Evolutionary conservation across 306 rosid species (phyloP).

Genomic region (Astragalus membranaceus): DNA sequence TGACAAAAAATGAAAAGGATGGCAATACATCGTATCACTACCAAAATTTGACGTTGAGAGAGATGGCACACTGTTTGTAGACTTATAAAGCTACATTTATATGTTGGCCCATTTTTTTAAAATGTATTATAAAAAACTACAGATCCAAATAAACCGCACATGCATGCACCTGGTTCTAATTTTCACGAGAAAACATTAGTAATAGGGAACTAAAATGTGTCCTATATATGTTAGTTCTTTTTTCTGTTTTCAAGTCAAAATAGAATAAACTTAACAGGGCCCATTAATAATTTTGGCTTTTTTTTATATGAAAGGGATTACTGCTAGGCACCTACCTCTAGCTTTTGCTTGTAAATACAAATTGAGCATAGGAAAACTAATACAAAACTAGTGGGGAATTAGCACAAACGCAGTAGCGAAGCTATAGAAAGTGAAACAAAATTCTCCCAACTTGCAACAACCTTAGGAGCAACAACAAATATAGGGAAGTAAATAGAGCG

Average conservation of each 20-base stretch:
- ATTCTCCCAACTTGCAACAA: too few species aligned
- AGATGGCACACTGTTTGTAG: neutral
- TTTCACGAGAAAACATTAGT: neutral
- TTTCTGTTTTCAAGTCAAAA: neutral
- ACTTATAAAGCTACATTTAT: neutral
- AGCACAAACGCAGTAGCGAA: too few species aligned
- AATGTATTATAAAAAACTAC: neutral
- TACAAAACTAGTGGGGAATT: too few species aligned
- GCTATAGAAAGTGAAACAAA: too few species aligned
- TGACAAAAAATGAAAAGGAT: neutral
- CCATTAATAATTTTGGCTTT: constrained; percentile 2
- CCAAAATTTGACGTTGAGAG: neutral
- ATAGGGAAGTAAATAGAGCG: too few species aligned
- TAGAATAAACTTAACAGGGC: neutral
- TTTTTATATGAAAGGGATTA: neutral
- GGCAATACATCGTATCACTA: neutral
- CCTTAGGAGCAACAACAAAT: too few species aligned
- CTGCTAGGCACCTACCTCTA: too few species aligned
- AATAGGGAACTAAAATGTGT: neutral
- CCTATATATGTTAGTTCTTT: neutral
- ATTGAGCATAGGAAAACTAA: too few species aligned
- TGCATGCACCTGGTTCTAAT: constrained; percentile 10
- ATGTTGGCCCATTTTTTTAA: neutral
- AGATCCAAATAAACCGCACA: constrained; percentile 1
- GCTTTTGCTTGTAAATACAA: too few species aligned